Base-by-base conservation (phyloP, 345 rosid species). In the Triadica sebifera region DNA sequence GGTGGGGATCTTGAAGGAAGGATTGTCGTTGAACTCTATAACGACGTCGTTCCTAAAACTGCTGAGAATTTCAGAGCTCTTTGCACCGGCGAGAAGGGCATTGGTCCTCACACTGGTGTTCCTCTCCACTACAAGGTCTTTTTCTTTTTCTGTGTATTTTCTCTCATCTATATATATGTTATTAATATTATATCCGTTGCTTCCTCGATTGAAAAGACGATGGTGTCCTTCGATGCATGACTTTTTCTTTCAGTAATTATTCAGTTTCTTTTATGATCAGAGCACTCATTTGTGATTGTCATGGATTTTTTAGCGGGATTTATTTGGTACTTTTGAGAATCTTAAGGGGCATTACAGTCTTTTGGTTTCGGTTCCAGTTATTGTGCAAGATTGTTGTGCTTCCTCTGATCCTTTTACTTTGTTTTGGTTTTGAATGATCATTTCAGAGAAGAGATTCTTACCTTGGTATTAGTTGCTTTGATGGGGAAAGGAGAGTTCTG, bases 1-100 rank as follows among this genome's bases (percentile, higher is more conserved):
- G 98, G 97, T 9, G 97, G 90, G 6, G 98, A 95, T 82, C 85
- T 93, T 8, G 98, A 93, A 80, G 99, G 99, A 16, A 88, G 99
- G 84, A 86, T 93, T 19, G 85, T 93, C 38, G 87, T 88, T 64
- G 97, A 93, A 87, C 96, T 95, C 57, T 89, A 71, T 87, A 80
- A 79, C 75, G 98, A 95, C 77, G 87, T 93, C 51, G 94, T 91
- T 37, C 99, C 97, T 38, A 89, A 78, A 76, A 95, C 99, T 25
- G 96, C 96, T 3, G 92, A 89, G 79, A 95, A 95, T 83, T 95
- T 95, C 83, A 84, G 99, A 71, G 90, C 96, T 47, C 94, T 95
- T 56, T 95, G 99, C 75, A 91, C 94, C 43, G 97, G 99, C 0
- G 94, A 93, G 81, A 95, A 87, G 84, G 99, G 97, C 85, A 78